A percentile compares a stretch with the other conserved stretches of the same genome.
phyloP scores from a whole-genome alignment of 1,139 yeast species.

The Lodderomyces theae region DNA sequence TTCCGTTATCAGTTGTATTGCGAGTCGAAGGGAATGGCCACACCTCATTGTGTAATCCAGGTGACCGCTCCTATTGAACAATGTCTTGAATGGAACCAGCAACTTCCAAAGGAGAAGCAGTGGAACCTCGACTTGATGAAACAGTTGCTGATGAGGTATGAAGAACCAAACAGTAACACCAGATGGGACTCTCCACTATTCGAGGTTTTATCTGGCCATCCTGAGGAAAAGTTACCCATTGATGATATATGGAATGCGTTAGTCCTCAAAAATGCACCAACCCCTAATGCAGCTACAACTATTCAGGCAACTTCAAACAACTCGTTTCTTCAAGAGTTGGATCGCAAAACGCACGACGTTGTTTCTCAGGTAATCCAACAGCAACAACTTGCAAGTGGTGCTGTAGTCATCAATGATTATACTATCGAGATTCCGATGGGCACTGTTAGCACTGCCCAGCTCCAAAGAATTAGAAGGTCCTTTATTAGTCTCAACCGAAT shows the following conservation, averaged over 20 bases:
- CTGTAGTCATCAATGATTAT: conserved; percentile 38
- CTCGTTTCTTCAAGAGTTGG: conserved; percentile 77
- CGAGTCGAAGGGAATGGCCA: conserved; percentile 81
- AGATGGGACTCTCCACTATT: conserved; percentile 96
- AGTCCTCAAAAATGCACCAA: conserved; percentile 58
- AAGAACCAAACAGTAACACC: conserved; percentile 83
- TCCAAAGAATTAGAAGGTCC: conserved; percentile 81
- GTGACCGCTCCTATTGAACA: conserved; percentile 64
- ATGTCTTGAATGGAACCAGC: conserved; percentile 61
- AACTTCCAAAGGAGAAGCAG: conserved; percentile 20
- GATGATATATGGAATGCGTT: conserved; percentile 73
- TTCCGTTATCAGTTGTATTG: conserved; percentile 91
- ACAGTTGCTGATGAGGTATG: conserved; percentile 80
- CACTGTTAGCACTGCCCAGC: conserved; percentile 66
- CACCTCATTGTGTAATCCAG: conserved; percentile 82
- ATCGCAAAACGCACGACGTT: conserved; percentile 65
- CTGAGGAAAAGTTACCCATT: conserved; percentile 50
- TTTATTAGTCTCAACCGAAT: conserved; percentile 77
- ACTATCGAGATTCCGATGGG: conserved; percentile 62
- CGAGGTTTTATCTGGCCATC: conserved; percentile 55
- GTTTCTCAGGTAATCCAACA: conserved; percentile 57
- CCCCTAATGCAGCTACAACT: conserved; percentile 77
- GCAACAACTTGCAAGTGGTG: conserved; percentile 56
- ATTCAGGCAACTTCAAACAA: conserved; percentile 70
- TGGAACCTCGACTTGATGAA: conserved; percentile 73